Evolutionary conservation across 306 rosid genomes (phyloP), one percentile per base, ranked within the genome.

Genomic region (Inga oerstediana): DNA sequence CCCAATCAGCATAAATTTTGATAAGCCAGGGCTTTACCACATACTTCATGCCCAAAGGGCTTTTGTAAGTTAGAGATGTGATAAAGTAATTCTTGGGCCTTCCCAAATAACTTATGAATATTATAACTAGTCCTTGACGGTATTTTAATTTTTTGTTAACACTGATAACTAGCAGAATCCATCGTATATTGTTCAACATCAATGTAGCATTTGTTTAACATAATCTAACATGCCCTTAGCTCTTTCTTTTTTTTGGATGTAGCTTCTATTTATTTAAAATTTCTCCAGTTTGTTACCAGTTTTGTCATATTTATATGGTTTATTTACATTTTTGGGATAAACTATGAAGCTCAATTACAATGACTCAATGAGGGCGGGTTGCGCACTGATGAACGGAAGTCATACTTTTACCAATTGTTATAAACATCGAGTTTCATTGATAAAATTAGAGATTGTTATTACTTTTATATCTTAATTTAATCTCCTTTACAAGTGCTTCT

Each of bases 161-260:
- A 2, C 2, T 52, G 4, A 14, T 52, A 10, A 76, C 13, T 24
- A 76, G 72, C 46, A 67, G 76, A 66, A 39, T 66, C 30, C 30
- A 20, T 58, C 64, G 43, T 66, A 66, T 41, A 52, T 75, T 67
- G 30, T 76, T 76, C 22, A 67, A 82, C 35, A 76, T 32, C 30
- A 34, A 64, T 24, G 44, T 58, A 20, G 61, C 4, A 24, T 22
- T 16, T 64, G 44, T 22, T 65, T 39, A 52, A 75, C 24, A 35
- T 22, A 32, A 71, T 58, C 12, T 39, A 58, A 19, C 30, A 4
- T 45, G 74, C 43, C 77, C 22, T 5, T 34, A 11, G 20, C 72
- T 1, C 51, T 48, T 34, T 17, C 27, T 56, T 72, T 61, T 27
- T 24, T 39, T 58, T 4, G 17, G 30, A 17, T 13, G 74, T 62